Conservation (phyloP, 225 moss, liverwort and hornwort species). For the Pleurozium schreberi region DNA sequence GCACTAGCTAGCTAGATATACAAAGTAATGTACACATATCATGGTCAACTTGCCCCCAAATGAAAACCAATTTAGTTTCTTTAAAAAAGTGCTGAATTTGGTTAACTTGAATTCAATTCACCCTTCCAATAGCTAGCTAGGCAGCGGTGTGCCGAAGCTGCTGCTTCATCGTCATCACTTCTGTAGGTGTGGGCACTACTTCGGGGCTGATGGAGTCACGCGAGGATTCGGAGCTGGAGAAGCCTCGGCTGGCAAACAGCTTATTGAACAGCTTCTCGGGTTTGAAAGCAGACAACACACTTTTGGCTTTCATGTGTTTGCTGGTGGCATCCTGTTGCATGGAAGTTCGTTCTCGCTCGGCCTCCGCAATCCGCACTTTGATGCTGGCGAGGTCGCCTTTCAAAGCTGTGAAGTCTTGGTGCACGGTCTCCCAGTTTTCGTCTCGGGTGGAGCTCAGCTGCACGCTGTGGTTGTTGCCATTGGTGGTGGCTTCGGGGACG, state of each 20-base stretch:
- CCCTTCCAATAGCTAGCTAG: not conserved
- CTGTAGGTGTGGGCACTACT: not conserved
- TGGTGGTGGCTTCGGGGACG: conserved; percentile 25
- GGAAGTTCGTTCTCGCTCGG: conserved; percentile 54
- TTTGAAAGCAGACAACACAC: conserved; percentile 31
- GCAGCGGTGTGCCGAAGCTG: conserved; percentile 27
- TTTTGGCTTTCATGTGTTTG: conserved; percentile 41
- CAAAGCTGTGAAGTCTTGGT: conserved; percentile 77
- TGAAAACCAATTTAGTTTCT: not conserved
- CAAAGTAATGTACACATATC: conserved; percentile 38
- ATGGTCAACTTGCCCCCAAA: not conserved
- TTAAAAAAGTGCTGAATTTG: not conserved
- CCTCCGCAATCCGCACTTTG: conserved; percentile 77
- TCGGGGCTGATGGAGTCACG: conserved; percentile 43
- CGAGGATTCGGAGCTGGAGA: conserved; percentile 50
- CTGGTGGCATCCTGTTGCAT: conserved; percentile 32
- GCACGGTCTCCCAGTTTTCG: conserved; percentile 72
- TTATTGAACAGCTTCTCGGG: conserved; percentile 39
- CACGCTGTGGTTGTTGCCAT: conserved; percentile 10
- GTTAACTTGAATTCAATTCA: not conserved
- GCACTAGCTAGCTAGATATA: conserved; percentile 17
- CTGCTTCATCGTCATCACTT: conserved; percentile 24
- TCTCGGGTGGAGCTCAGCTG: conserved; percentile 25
- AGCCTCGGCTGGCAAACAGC: conserved; percentile 42
- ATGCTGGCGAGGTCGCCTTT: conserved; percentile 85